A percentile compares a stretch with the other conserved stretches of the same genome.
phyloP scores from a whole-genome alignment of 176 grass and related monocot species.

The Microstegium vimineum region DNA sequence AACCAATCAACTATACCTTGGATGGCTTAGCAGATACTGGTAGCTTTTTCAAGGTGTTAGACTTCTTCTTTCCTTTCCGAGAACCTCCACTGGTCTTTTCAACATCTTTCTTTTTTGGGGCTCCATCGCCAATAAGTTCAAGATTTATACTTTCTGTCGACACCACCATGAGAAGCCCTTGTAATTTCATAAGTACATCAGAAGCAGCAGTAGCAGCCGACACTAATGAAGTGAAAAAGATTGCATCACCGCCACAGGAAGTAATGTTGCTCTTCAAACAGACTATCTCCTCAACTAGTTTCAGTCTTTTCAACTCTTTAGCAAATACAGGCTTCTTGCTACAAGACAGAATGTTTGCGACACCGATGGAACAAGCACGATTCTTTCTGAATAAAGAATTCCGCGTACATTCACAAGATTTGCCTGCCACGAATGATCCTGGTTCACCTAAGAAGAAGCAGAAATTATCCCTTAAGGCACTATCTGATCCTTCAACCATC shows the following conservation, averaged over 20 bases:
- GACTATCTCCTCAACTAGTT: conserved; percentile 64
- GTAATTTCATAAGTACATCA: conserved; percentile 61
- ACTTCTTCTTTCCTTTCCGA: conserved; percentile 89
- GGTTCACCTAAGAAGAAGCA: conserved; percentile 41
- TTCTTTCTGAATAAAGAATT: conserved; percentile 67
- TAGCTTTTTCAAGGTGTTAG: conserved; percentile 60
- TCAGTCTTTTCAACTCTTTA: conserved; percentile 55
- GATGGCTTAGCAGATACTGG: conserved; percentile 40
- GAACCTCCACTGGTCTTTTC: conserved; percentile 40
- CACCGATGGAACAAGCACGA: conserved; percentile 30
- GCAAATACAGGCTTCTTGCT: conserved; percentile 37
- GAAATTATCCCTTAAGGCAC: conserved; percentile 38
- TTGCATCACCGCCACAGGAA: conserved; percentile 31
- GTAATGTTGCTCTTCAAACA: conserved; percentile 50
- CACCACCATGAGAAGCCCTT: conserved; percentile 65
- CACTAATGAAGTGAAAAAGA: conserved; percentile 81
- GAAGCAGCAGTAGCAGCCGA: conserved; percentile 62
- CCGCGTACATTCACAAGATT: conserved; percentile 42
- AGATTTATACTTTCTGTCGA: conserved; percentile 75
- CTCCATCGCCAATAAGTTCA: conserved; percentile 81
- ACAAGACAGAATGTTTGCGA: conserved; percentile 42
- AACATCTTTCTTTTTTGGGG: conserved; percentile 40
- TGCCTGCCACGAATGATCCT: conserved; percentile 39
- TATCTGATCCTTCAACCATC: conserved; percentile 50
- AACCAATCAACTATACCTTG: conserved; percentile 46